Evolutionary conservation across 257 asterid species (phyloP).

Genomic region (Forsythia viridissima): DNA sequence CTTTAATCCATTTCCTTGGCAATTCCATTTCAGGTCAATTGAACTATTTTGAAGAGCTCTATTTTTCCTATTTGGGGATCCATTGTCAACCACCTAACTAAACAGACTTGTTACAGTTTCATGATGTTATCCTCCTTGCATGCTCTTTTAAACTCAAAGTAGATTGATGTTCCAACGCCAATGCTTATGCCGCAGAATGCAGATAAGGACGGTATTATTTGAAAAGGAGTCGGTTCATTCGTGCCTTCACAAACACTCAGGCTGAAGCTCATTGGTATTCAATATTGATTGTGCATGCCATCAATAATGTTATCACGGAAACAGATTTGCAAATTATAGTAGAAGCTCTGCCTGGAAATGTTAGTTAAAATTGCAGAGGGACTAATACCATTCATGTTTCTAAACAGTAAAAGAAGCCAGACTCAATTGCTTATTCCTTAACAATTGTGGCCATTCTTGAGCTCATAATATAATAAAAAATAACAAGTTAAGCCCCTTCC

Average conservation of each 20-base stretch:
- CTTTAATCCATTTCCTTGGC: not conserved
- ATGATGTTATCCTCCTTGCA: not conserved
- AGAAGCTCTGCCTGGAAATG: not conserved
- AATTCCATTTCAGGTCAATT: not conserved
- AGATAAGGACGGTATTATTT: not conserved
- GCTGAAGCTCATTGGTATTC: not conserved
- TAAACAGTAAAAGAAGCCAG: not conserved
- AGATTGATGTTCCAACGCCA: not conserved
- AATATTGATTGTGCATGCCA: not conserved
- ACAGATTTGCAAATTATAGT: not conserved
- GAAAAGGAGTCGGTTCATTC: not conserved
- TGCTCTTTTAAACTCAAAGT: not conserved
- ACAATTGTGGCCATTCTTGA: not conserved
- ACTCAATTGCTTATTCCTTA: not conserved
- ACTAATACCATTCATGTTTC: not conserved
- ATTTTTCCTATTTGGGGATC: not conserved
- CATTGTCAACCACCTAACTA: not conserved
- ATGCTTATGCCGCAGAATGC: too few relatives aligned
- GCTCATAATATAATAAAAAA: not conserved
- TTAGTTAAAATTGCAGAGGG: not conserved
- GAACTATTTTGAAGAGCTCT: not conserved
- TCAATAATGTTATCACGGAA: not conserved
- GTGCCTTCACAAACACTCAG: not conserved
- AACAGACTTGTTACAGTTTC: not conserved
- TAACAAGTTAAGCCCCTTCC: not conserved